phyloP scores from a whole-genome alignment of 2,329 filamentous ascomycete species.

The Botryotinia convoluta region DNA sequence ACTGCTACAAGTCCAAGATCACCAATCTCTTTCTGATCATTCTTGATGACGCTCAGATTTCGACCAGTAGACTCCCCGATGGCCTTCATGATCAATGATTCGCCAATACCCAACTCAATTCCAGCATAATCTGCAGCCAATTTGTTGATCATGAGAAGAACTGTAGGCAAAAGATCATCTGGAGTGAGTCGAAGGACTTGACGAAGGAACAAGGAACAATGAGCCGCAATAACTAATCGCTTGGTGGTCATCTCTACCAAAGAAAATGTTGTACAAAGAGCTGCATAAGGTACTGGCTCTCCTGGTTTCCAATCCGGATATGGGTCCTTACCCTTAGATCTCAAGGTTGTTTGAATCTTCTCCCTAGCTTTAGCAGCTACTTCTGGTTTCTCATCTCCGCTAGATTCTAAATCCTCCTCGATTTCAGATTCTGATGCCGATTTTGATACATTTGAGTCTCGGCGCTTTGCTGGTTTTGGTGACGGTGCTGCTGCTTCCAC shows the following conservation, averaged over 20 bases:
- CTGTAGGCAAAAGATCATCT: constrained; percentile 79
- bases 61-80: constrained; percentile 93
- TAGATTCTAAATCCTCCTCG: constrained; percentile 44
- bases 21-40: constrained; percentile 93
- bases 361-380: constrained; percentile 72
- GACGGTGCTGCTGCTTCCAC: constrained; percentile 41
- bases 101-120: constrained; percentile 96
- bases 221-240: constrained; percentile 79
- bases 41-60: constrained; percentile 84
- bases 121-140: constrained; percentile 94
- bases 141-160: constrained; percentile 97
- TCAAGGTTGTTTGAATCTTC: constrained; percentile 75
- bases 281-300: constrained; percentile 87
- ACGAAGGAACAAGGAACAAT: constrained; percentile 86
- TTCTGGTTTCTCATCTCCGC: constrained; percentile 65
- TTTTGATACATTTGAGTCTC: constrained; percentile 41
- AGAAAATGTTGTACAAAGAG: constrained; percentile 91
- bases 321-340: constrained; percentile 68
- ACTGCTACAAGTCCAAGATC: constrained; percentile 92
- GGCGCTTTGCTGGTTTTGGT: constrained; percentile 31
- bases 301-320: constrained; percentile 94
- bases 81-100: constrained; percentile 97
- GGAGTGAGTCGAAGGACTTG: constrained; percentile 94
- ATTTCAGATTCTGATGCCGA: constrained; percentile 49
- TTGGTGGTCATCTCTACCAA: constrained; percentile 94